A percentile compares a stretch with the other conserved stretches of the same genome.
These are phyloP conservation scores for Capsicum chinense DNA, from an alignment of 257 asterid species.

Conservation along the genomic window DNA sequence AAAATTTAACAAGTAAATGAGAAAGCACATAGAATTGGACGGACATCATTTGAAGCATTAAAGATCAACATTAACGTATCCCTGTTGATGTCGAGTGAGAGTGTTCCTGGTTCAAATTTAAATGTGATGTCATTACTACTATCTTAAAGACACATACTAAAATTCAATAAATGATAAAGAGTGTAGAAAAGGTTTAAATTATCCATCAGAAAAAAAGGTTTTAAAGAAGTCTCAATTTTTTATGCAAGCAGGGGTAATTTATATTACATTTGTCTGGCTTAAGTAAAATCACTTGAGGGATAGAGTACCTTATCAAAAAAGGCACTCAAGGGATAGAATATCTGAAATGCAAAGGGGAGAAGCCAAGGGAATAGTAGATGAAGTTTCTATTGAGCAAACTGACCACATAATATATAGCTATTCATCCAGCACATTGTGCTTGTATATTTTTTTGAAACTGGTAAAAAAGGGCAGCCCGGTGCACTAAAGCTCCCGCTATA, in stretches of 20 bases:
- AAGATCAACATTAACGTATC: neutral
- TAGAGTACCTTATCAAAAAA: neutral
- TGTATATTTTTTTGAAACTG: neutral
- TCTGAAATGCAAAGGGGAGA: neutral
- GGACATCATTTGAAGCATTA: constrained; percentile 7
- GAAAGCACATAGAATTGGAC: neutral
- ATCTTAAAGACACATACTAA: neutral
- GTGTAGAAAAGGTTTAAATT: neutral
- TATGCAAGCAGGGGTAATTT: neutral
- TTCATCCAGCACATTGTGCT: neutral
- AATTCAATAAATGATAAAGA: neutral
- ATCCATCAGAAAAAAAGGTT: neutral
- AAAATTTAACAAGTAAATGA: neutral
- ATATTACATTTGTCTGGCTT: neutral
- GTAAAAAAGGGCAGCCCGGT: neutral
- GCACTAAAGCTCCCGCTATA: no score
- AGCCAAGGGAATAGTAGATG: neutral
- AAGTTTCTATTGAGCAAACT: constrained; percentile 4
- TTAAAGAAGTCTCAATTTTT: neutral
- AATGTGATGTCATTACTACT: neutral
- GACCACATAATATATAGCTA: neutral
- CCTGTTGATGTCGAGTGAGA: neutral
- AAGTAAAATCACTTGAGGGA: neutral
- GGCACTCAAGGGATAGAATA: neutral
- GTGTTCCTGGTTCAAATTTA: neutral